Evolutionary conservation across 2,329 filamentous ascomycete species (phyloP), one percentile per base, ranked within the genome.

Genomic region (Exophiala dermatitidis): DNA sequence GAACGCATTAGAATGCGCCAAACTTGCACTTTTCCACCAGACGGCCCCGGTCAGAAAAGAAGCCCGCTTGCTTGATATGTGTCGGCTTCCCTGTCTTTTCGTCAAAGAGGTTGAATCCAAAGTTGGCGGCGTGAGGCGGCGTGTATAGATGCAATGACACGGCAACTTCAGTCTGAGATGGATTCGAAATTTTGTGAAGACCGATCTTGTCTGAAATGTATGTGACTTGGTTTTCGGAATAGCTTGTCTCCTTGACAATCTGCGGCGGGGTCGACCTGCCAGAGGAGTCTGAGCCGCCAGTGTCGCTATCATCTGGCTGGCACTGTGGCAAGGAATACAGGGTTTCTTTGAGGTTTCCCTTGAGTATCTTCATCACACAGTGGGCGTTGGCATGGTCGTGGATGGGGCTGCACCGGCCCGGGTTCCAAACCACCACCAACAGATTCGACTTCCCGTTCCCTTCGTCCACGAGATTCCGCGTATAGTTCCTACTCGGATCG

Each of bases 181-280:
- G 80, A 69, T 95, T 95, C 60, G 80, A 82, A 55, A 95, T 85
- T 50, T 84, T 82, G 71, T 96, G 90, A 40, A 96, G 76, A 19
- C 90, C 90, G 30, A 95, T 81, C 72, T 76, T 82, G 68, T 95
- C 90, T 37, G 88, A 86, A 84, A 96, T 95, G 70, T 95, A 95
- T 5, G 88, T 85, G 37, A 95, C 88, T 58, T 85, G 75, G 60
- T 91, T 85, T 65, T 84, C 76, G 46, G 75, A 72, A 65, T 89
- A 86, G 40, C 76, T 78, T 37, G 80, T 86, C 64, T 88, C 80
- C 42, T 81, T 83, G 60, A 83, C 84, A 53, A 86, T 69, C 55
- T 74, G 67, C 69, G 86, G 83, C 2, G 83, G 82, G 4, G 74
- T 69, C 3, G 65, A 60, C 51, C 74, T 66, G 34, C 70, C 73